Evolutionary conservation across 768 basidiomycete species (phyloP).

Genomic region (Fistulinella prunicolor): DNA sequence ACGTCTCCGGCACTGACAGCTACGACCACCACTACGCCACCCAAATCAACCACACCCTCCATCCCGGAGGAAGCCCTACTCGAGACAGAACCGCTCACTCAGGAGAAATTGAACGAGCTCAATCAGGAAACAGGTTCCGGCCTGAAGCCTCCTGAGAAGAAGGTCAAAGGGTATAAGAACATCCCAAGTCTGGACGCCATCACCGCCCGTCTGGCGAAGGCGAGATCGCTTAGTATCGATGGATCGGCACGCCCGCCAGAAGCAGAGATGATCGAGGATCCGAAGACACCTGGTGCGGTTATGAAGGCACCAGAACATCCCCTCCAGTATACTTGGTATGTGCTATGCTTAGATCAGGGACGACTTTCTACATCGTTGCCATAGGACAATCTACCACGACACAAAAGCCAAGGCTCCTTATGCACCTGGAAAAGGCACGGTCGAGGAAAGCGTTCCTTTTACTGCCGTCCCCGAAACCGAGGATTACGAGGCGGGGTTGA

Average conservation of each 20-base stretch:
- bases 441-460: conserved; percentile 32
- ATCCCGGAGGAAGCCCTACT: conserved; percentile 36
- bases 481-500: conserved; percentile 83
- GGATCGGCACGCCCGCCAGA: conserved; percentile 71
- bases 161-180: conserved; percentile 75
- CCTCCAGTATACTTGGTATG: conserved; percentile 76
- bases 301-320: conserved; percentile 76
- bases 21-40: conserved; percentile 40
- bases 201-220: conserved; percentile 72
- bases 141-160: conserved; percentile 32
- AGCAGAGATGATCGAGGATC: conserved; percentile 76
- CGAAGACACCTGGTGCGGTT: conserved; percentile 74
- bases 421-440: conserved; percentile 6
- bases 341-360: conserved; percentile 8
- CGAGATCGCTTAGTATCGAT: conserved; percentile 55
- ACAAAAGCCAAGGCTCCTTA: conserved; percentile 67
- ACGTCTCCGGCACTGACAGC: conserved; percentile 57
- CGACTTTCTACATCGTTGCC: neutral
- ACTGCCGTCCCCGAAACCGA: conserved; percentile 55
- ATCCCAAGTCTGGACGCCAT: conserved; percentile 84
- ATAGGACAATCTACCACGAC: conserved; percentile 89
- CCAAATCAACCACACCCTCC: conserved; percentile 40
- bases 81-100: conserved; percentile 50
- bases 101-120: conserved; percentile 62
- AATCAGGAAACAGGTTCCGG: conserved; percentile 49